Evolutionary conservation across 768 basidiomycete species (phyloP), one percentile per base, ranked within the genome.

Genomic region (Auricularia sp.): DNA sequence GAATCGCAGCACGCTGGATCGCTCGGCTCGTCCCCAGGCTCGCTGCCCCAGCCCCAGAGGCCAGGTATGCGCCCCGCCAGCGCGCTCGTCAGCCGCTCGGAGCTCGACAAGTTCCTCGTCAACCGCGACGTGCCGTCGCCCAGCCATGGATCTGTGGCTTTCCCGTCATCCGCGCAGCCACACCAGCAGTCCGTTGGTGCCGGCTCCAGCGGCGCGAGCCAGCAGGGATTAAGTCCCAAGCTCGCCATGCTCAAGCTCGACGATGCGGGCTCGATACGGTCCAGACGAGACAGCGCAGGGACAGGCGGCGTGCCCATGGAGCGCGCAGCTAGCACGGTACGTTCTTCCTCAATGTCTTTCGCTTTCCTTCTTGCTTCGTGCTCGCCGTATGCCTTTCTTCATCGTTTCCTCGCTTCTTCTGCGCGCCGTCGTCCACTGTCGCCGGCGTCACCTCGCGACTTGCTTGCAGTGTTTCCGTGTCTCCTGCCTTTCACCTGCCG

Each of bases 1-100:
- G 47, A 51, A 10, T 42, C 39, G 39, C 39, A 42, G 39, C 39
- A 42, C 39, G 11, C 23, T 33, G 56, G 56, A 2, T 59, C 56
- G 23, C 11, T 14, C 79, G 36, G 85, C 84, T 79, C 83, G 86
- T 70, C 81, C 82, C 64, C 80, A 85, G 3, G 83, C 85, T 64
- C 84, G 82, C 8, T 73, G 82, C 62, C 74, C 79, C 56, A 59
- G 23, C 56, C 8, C 11, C 56, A 33, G 56, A 18, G 23, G 29
- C 80, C n/a, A 76, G 76, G 61, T 81, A 81, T 10, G 79, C 81
- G 1, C n/a, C 61, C 81, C 77, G 0, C 71, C 70, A 14, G 72
- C 80, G 3, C 34, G 39, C 39, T 43, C 21, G 23, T 35, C 1
- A 21, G 66, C 79, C 23, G 80, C 76, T n/a, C 23, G 16, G 56